Base-by-base conservation (phyloP, 202 grass and related monocot genomes). In the Digitaria exilis region DNA sequence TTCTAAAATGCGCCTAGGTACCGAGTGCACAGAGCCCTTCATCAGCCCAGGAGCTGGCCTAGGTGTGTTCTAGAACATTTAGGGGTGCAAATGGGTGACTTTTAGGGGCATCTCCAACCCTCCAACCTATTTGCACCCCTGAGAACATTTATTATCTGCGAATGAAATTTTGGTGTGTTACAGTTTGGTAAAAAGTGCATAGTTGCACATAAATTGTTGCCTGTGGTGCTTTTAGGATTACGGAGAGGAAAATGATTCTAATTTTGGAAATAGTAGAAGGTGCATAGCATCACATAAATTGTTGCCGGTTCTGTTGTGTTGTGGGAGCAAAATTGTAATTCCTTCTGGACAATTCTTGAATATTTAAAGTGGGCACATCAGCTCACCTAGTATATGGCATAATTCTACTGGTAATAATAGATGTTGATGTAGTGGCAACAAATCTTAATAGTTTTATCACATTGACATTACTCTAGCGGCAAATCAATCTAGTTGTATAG, bases 221-320 rank as follows among this genome's bases (percentile, higher is more conserved):
- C 9, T 25, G 31, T 52, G 6, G 8, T 28, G 29, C 39, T 31
- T 24, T n/a, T 78, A 31, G 55, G 64, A 76, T 69, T 24, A 30
- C 31, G 42, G 15, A 18, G 61, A 35, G 77, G 35, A 48, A 69
- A 75, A 39, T 82, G 31, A 16, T 71, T 77, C 55, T 31, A 82
- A 14, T 46, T 64, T 32, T 77, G 14, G 65, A 9, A 9, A 77
- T 56, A 58, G 24, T 15, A 24, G 8, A 80, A 74, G 10, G 39
- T 65, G 60, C 76, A 66, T 75, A 35, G 10, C 28, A 26, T 37
- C 19, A 13, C 24, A 24, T 28, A 74, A 74, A 19, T 65, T 65
- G 45, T 26, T 55, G 76, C 7, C 18, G 9, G 73, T 39, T 15
- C 26, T 73, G 19, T 24, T 52, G 31, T 79, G 43, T 21, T n/a